Base-by-base conservation (phyloP, 75 land plant genomes). In the Cunninghamia lanceolata region DNA sequence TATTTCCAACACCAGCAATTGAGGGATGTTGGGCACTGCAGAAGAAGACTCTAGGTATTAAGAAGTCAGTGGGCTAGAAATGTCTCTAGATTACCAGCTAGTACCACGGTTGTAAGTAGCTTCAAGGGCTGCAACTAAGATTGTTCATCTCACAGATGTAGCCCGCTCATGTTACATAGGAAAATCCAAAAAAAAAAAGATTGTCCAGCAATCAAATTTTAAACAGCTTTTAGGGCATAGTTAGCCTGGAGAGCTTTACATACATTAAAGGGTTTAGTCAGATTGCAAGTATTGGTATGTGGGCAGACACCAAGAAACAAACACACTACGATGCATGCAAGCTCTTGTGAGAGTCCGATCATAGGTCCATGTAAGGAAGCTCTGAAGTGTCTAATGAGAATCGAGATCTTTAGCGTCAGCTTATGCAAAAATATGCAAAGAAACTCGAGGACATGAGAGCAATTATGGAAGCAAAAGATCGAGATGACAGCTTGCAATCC, bases 201-300 rank as follows among this genome's bases (percentile, higher is more conserved):
- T n/a, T 84, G 85, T 84, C 94, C 97, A 25, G 96, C 98, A 17
- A 86, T 94, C 74, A 93, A 85, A 82, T 93, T 96, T 80, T 95
- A 96, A 88, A 91, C 93, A 14, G 91, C 91, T 42, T 96, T 91
- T 88, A 89, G 98, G 34, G 94, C 90, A 81, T 90, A 95, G 79
- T 91, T 96, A 97, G 99, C 97, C n/a, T 90, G 97, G 85, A 97
- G 94, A 83, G 97, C 97, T 30, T 86, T 97, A 78, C 83, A 88
- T 38, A 97, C 99, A 13, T 82, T 97, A 34, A 94, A 92, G 88
- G 99, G 95, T 70, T 40, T 97, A 53, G 97, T 95, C 73, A 93
- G 87, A 75, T 88, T 95, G 71, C 99, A 97, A 88, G 97, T 97
- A 25, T 85, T 97, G 77, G 92, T 93, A 79, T 93, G 97, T 38